Base-by-base conservation (phyloP, 768 basidiomycete species). In the Podaxis carcinomalis region DNA sequence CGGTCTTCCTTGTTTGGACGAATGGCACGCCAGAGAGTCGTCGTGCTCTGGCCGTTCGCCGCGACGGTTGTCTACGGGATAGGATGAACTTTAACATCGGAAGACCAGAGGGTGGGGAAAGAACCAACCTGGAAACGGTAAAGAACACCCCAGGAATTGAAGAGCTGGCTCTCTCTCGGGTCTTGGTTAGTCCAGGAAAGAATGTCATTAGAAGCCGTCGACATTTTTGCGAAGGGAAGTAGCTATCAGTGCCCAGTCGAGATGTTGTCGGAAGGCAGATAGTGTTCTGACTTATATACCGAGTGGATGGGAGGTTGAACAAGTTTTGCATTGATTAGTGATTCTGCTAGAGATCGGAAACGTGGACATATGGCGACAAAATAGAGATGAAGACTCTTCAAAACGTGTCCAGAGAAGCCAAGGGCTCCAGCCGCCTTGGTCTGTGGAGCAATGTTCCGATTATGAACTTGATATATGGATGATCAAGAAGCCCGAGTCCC, bases 131-230 rank as follows among this genome's bases (percentile, higher is more conserved):
- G 83, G 74, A 92, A 92, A 69, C 89, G 88, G 75, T 92, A 93
- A 64, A 89, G 77, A 57, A 90, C 80, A 61, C 90, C 90, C 83
- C 86, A 90, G 35, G 85, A 81, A 68, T 89, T 91, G 77, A 92
- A 93, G 61, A 94, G 80, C 55, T 84, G 79, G 68, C 92, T 93
- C 72, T 92, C 87, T 52, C 90, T 87, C 67, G 90, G 88, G 73
- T 93, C 91, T 67, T 88, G 86, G 74, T 88, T 91, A 50, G 92
- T 93, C 92, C 92, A 94, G 57, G 87, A 90, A 71, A 92, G 83
- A 52, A 91, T 78, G 62, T 92, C 90, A 73, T 85, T 83, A 60
- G 83, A 77, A 59, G 80, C 69, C 67, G 79, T 74, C 51, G 81
- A 69, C 83, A 85, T 85, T 63, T 69, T 67, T 51, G 63, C 63